A percentile compares a stretch with the other conserved stretches of the same genome.
phyloP scores from a whole-genome alignment of 2,329 filamentous ascomycete genomes.

The Aplosporella prunicola region DNA sequence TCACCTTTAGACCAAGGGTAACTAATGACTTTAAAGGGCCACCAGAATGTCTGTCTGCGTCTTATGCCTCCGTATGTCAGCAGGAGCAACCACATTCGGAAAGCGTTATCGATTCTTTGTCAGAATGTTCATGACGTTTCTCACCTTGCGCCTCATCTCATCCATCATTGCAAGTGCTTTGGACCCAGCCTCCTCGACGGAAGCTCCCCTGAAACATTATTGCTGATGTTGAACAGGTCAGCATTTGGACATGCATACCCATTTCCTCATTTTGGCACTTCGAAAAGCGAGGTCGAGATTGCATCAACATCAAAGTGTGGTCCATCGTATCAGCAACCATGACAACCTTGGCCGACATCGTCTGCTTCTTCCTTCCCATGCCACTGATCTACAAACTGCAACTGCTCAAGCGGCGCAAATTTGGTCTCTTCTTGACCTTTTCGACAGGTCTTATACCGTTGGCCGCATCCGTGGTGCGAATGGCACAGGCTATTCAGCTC shows the following conservation, averaged over 20 bases:
- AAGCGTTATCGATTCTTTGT: background rate
- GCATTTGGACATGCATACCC: conserved; percentile 4
- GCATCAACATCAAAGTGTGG: conserved; percentile 2
- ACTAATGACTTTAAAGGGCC: background rate
- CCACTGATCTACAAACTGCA: background rate
- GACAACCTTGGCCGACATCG: background rate
- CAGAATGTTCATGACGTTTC: background rate
- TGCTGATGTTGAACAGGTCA: conserved; percentile 1
- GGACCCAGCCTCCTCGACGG: no score
- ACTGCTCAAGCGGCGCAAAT: background rate
- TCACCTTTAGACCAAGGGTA: background rate
- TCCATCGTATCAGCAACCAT: background rate
- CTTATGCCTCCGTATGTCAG: conserved; percentile 1
- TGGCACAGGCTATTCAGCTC: background rate
- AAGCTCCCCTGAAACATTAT: no score
- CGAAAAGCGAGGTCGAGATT: background rate
- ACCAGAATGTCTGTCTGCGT: conserved; percentile 4
- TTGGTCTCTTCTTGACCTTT: background rate
- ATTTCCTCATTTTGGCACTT: conserved; percentile 3
- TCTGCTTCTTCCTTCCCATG: conserved; percentile 2
- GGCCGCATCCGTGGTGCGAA: background rate
- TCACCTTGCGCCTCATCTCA: background rate
- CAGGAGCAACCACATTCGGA: conserved; percentile 6
- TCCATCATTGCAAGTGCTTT: background rate
- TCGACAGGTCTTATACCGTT: background rate